These are phyloP conservation scores for Chrysoporthe cubensis DNA, from an alignment of 2,329 filamentous ascomycete genomes.

Conservation along the genomic window DNA sequence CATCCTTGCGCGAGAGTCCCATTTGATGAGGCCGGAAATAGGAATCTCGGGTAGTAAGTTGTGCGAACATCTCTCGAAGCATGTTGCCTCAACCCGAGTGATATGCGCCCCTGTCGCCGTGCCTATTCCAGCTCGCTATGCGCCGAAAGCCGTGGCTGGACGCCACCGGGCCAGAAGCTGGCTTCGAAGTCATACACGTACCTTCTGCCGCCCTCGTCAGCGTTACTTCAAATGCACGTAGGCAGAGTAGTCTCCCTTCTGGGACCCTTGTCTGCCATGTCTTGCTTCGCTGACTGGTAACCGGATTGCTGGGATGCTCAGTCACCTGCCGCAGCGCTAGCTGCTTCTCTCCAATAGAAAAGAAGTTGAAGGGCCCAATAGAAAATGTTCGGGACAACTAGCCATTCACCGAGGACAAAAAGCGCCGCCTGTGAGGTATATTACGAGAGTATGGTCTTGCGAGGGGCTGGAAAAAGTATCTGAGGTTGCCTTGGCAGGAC, in stretches of 20 bases:
- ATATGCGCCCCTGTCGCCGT: background rate
- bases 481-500: background rate
- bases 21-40: background rate
- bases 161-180: background rate
- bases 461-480: background rate
- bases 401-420: background rate
- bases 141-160: background rate
- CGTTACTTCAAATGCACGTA: background rate
- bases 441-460: background rate
- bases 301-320: no score
- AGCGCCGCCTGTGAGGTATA: background rate
- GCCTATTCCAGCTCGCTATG: background rate
- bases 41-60: background rate
- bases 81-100: background rate
- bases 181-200: background rate
- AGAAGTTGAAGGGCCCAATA: background rate
- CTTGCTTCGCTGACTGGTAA: background rate
- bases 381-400: background rate
- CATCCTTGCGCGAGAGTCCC: background rate
- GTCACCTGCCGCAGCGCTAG: background rate
- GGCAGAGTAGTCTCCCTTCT: background rate
- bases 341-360: background rate
- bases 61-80: background rate
- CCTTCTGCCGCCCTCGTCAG: background rate
- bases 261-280: background rate